phyloP scores from a whole-genome alignment of 2,329 filamentous ascomycete species.

The Madurella fahalii region DNA sequence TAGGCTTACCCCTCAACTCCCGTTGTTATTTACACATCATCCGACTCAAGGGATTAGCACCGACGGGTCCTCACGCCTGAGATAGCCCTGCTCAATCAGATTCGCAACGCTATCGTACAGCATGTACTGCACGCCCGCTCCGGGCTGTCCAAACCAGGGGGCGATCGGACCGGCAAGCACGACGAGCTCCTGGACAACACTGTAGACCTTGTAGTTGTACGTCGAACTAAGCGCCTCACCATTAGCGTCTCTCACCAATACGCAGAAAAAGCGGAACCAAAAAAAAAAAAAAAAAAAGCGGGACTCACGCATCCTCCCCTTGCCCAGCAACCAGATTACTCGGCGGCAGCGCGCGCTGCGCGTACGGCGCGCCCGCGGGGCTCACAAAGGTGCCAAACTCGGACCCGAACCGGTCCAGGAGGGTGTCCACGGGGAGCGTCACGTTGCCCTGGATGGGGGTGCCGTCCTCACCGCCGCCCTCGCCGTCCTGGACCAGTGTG shows the following conservation, averaged over 20 bases:
- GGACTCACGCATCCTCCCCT: conserved; percentile 25
- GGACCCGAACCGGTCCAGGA: conserved; percentile 46
- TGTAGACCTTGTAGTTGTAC: conserved; percentile 48
- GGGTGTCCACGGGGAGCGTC: conserved; percentile 37
- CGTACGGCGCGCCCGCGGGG: conserved; percentile 43
- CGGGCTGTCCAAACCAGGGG: conserved; percentile 48
- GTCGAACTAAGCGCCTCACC: conserved; percentile 31
- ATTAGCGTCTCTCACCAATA: not conserved
- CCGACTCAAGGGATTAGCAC: conserved; percentile 4
- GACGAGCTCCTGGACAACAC: conserved; percentile 37
- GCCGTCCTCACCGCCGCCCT: conserved; percentile 2
- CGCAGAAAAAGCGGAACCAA: too few species aligned
- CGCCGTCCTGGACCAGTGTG: conserved; percentile 30
- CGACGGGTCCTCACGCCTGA: conserved; percentile 30
- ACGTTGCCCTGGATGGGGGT: conserved; percentile 39
- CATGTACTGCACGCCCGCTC: conserved; percentile 38
- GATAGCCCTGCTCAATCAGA: conserved; percentile 32
- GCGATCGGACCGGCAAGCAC: conserved; percentile 44
- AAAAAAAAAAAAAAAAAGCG: not conserved
- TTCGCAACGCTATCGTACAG: conserved; percentile 28
- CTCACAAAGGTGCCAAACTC: conserved; percentile 41
- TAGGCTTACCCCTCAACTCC: too few species aligned
- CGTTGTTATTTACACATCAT: too few species aligned
- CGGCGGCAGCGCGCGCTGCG: conserved; percentile 45
- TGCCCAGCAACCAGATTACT: conserved; percentile 35